A percentile compares a stretch with the other conserved stretches of the same genome.
Evolutionary conservation across 441 rosid species (phyloP).

Genomic region (Flueggea neowawraea): DNA sequence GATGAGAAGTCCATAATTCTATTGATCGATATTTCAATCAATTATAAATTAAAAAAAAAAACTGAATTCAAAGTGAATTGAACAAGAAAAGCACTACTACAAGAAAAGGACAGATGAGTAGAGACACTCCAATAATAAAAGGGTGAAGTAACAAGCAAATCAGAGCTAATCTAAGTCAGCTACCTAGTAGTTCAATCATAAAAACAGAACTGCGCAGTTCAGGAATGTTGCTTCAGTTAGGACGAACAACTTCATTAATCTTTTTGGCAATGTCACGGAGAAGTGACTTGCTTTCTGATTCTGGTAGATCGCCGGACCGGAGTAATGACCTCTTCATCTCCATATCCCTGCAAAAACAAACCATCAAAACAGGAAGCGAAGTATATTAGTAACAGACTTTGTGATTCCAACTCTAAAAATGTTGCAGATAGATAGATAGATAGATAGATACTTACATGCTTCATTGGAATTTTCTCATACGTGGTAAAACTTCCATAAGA

Average conservation of each 20-base stretch:
- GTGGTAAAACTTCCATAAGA: slow-evolving; percentile 92
- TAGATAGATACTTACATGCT: slow-evolving; percentile 36
- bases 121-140: no score
- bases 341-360: slow-evolving; percentile 33
- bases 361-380: slow-evolving; percentile 3
- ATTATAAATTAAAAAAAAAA: no score
- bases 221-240: neutral
- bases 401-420: neutral
- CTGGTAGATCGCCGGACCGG: slow-evolving; percentile 92
- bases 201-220: no score
- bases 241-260: neutral
- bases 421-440: neutral
- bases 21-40: no score
- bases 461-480: slow-evolving; percentile 60
- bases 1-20: no score
- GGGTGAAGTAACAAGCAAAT: neutral
- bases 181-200: neutral
- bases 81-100: no score
- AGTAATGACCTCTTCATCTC: slow-evolving; percentile 56
- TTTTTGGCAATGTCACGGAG: slow-evolving; percentile 34
- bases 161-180: neutral
- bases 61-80: no score
- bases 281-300: slow-evolving; percentile 52
- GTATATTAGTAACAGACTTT: slow-evolving; percentile 5
- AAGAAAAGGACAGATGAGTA: no score